Evolutionary conservation across 345 rosid genomes (phyloP).

Genomic region (Murraya koenigii): DNA sequence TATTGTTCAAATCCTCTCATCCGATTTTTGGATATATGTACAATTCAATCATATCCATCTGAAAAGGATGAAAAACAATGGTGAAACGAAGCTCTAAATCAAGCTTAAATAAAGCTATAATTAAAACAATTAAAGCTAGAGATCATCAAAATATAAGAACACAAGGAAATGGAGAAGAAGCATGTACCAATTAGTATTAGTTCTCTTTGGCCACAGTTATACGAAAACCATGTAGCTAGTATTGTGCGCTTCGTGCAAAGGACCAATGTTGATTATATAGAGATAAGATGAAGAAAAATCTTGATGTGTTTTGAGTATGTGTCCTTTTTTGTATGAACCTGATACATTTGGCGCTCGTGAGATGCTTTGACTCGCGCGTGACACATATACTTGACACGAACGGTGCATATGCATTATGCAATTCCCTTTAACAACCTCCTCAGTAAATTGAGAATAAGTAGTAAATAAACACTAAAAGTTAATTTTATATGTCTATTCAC

Average conservation of each 20-base stretch:
- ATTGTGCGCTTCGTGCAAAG: background rate
- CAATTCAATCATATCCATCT: constrained; percentile 10
- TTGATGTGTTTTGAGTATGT: background rate
- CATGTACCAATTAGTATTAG: background rate
- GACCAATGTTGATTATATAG: constrained; percentile 15
- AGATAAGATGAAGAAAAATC: constrained; percentile 6
- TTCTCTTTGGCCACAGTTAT: background rate
- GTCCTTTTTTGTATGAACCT: background rate
- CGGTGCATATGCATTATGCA: constrained; percentile 26
- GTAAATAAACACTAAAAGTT: background rate
- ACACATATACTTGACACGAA: background rate
- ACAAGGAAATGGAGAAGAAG: background rate
- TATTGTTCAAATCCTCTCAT: background rate
- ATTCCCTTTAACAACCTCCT: constrained; percentile 16
- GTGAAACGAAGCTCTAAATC: background rate
- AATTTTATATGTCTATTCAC: background rate
- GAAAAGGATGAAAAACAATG: background rate
- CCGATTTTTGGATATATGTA: background rate
- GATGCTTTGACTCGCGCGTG: constrained; percentile 39
- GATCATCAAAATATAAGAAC: too few relatives aligned
- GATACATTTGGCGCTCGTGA: constrained; percentile 27
- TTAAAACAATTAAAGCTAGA: too few relatives aligned
- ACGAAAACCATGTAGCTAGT: background rate
- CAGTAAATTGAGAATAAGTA: background rate
- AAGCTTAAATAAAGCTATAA: background rate